Percentiles rank a stretch among this genome's conserved stretches.
phyloP scores from a whole-genome alignment of 1,284 basidiomycete genomes.

The Apiotrichum brassicae region DNA sequence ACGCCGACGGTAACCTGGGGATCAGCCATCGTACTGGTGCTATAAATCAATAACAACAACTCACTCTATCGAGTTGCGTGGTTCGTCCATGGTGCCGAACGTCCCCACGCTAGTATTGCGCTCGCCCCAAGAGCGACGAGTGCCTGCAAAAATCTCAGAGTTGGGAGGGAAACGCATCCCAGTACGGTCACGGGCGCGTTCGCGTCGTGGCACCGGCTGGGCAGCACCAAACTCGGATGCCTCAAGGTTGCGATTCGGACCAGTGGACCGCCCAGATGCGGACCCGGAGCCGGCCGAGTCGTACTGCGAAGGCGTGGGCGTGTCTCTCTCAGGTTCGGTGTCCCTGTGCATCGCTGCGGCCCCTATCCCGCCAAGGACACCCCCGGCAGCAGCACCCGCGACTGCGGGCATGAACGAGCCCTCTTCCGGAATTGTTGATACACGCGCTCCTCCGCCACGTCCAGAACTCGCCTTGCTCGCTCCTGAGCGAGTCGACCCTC shows the following conservation, averaged over 20 bases:
- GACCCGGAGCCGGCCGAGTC: constrained; percentile 11
- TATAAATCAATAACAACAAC: too few relatives aligned
- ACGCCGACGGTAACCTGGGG: too few relatives aligned
- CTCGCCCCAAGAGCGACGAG: background rate
- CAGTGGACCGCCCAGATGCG: background rate
- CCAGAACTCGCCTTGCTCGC: background rate
- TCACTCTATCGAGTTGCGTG: background rate
- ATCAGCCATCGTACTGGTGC: too few relatives aligned
- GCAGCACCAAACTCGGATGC: constrained; percentile 14
- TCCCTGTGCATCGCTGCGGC: background rate
- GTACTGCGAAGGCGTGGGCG: constrained; percentile 2
- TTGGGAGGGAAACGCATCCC: background rate
- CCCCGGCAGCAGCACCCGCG: background rate
- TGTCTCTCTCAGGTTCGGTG: background rate
- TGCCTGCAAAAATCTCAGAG: background rate
- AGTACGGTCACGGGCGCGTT: background rate
- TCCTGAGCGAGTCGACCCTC: background rate
- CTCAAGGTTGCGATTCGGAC: background rate
- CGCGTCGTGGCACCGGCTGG: background rate
- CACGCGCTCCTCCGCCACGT: background rate
- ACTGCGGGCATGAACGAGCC: background rate
- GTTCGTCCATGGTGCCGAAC: constrained; percentile 9
- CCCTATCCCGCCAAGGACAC: background rate
- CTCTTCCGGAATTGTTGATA: constrained; percentile 12
- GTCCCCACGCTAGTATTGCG: constrained; percentile 15